phyloP scores from a whole-genome alignment of 768 basidiomycete genomes.

The Pleurotus platypus region DNA sequence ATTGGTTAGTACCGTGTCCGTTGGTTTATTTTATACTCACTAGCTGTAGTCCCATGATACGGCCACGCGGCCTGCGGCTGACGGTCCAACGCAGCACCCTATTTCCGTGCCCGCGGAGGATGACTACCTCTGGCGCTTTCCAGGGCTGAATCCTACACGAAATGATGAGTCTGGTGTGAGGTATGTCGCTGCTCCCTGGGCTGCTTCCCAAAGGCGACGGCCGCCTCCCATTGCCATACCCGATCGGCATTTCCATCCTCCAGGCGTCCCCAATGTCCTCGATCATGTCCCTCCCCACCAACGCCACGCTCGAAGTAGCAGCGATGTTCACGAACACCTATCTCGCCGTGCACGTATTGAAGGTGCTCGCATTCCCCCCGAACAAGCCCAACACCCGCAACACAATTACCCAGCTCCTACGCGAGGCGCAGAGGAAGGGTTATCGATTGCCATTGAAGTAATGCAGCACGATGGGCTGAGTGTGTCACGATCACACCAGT shows the following conservation, averaged over 20 bases:
- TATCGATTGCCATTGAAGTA: conserved; percentile 26
- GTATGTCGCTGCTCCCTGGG: background rate
- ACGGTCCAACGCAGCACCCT: background rate
- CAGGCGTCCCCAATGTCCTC: background rate
- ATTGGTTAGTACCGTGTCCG: no score
- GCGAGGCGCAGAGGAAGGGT: conserved; percentile 19
- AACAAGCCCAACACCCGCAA: no score
- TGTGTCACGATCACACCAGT: conserved; percentile 25
- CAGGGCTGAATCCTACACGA: background rate
- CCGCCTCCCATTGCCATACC: conserved; percentile 1
- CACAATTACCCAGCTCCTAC: background rate
- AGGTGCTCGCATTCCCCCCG: conserved; percentile 19
- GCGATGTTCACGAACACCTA: conserved; percentile 21
- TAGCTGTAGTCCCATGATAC: background rate
- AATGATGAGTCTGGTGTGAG: background rate
- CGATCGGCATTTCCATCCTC: background rate
- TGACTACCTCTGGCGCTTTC: background rate
- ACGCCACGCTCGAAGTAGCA: background rate
- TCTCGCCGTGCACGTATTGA: conserved; percentile 22
- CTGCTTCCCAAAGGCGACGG: background rate
- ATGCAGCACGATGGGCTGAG: conserved; percentile 27
- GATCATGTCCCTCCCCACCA: background rate
- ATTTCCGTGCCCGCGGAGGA: background rate
- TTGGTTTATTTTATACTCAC: background rate
- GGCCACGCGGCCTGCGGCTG: background rate